Percentiles rank a stretch among this genome's conserved stretches.
Evolutionary conservation across 2,329 filamentous ascomycete species (phyloP).

Genomic region (Daldinia sp.): DNA sequence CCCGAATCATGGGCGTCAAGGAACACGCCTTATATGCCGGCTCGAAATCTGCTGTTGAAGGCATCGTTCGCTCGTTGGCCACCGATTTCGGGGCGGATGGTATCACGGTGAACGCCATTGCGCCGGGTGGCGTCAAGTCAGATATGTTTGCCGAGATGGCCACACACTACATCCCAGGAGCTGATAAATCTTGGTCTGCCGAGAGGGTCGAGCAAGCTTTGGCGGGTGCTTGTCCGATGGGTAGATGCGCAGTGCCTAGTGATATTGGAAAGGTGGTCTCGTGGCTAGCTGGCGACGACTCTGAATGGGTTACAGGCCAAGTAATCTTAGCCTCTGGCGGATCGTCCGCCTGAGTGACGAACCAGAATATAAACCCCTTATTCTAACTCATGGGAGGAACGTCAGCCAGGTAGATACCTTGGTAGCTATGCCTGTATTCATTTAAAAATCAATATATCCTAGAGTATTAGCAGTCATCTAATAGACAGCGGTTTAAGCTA

Average conservation of each 20-base stretch:
- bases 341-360: background rate
- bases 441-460: background rate
- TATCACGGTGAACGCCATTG: slow-evolving; percentile 21
- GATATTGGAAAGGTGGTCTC: slow-evolving; percentile 15
- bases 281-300: slow-evolving; percentile 11
- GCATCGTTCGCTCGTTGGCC: slow-evolving; percentile 17
- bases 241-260: slow-evolving; percentile 3
- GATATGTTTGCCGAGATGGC: slow-evolving; percentile 20
- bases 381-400: background rate
- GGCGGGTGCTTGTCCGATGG: slow-evolving; percentile 6
- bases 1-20: slow-evolving; percentile 12
- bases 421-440: background rate
- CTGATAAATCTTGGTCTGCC: slow-evolving; percentile 9
- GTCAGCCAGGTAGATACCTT: background rate
- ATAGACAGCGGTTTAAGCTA: too few relatives aligned
- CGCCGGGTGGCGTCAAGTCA: slow-evolving; percentile 16
- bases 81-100: slow-evolving; percentile 13
- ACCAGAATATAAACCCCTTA: background rate
- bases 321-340: slow-evolving; percentile 13
- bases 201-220: slow-evolving; percentile 10
- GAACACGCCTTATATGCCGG: slow-evolving; percentile 19
- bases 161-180: slow-evolving; percentile 16
- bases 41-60: slow-evolving; percentile 16
- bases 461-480: background rate
- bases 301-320: slow-evolving; percentile 13